Evolutionary conservation across 805 yeast genomes (phyloP).

Genomic region (Yamadazyma ubonensis): DNA sequence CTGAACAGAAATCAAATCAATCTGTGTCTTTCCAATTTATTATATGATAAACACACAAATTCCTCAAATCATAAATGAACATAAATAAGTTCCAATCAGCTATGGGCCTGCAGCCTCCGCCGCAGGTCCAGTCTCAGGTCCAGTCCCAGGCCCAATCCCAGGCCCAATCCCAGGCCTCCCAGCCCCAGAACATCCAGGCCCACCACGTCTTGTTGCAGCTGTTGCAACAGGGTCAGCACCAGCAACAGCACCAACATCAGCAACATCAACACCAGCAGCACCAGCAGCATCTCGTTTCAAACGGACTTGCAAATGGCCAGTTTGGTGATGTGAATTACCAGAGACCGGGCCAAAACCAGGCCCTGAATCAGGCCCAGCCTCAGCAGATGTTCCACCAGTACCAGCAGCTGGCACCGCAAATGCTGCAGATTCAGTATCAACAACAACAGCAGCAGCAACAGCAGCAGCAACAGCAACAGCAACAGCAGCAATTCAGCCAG

Average conservation of each 20-base stretch:
- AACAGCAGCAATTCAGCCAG: constrained; percentile 24
- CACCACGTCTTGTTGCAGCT: constrained; percentile 45
- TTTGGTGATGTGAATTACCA: constrained; percentile 3
- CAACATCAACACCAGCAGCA: constrained; percentile 23
- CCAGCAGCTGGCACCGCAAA: constrained; percentile 23
- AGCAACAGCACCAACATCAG: constrained; percentile 8
- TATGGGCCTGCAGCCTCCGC: constrained; percentile 26
- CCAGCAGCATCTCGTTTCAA: constrained; percentile 9
- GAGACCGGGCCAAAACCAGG: constrained; percentile 7
- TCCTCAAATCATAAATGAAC: constrained; percentile 20
- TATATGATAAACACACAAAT: constrained; percentile 1
- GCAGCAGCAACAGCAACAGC: constrained; percentile 27
- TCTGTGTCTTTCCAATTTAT: too few relatives aligned
- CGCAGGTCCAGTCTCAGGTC: constrained; percentile 22
- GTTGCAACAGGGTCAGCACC: constrained; percentile 35
- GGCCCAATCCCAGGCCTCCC: too few relatives aligned
- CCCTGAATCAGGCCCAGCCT: constrained; percentile 11
- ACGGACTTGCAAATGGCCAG: constrained; percentile 7
- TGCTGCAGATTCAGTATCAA: constrained; percentile 23
- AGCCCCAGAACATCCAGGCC: constrained; percentile 37
- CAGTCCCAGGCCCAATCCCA: constrained; percentile 29
- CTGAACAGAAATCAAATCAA: too few relatives aligned
- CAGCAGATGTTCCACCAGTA: constrained; percentile 20
- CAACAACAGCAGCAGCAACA: constrained; percentile 23
- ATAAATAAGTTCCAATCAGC: constrained; percentile 38